phyloP scores from a whole-genome alignment of 371 early-diverging fungal genomes.

The Nematocida displodere region DNA sequence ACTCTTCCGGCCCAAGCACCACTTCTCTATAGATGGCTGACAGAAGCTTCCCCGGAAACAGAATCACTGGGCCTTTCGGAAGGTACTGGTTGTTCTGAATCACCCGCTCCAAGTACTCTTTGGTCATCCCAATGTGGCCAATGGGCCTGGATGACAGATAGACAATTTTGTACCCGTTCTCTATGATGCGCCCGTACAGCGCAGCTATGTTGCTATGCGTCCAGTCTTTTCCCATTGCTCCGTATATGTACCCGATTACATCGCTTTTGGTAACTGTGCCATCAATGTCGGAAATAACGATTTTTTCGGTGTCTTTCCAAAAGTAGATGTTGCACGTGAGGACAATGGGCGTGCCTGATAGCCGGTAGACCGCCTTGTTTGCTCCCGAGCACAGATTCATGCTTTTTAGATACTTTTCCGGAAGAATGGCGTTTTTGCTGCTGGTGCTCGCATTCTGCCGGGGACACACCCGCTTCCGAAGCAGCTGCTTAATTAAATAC shows the following conservation, averaged over 20 bases:
- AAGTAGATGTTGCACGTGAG: slow-evolving; percentile 75
- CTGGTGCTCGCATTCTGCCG: slow-evolving; percentile 37
- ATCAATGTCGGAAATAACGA: slow-evolving; percentile 95
- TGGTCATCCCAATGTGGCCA: slow-evolving; percentile 79
- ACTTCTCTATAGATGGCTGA: slow-evolving; percentile 76
- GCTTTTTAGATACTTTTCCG: slow-evolving; percentile 46
- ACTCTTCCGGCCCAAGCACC: slow-evolving; percentile 85
- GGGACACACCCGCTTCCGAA: slow-evolving; percentile 61
- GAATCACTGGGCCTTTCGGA: slow-evolving; percentile 89
- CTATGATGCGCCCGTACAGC: slow-evolving; percentile 80
- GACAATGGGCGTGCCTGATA: slow-evolving; percentile 68
- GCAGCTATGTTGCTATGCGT: slow-evolving; percentile 90
- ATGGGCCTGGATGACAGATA: slow-evolving; percentile 91
- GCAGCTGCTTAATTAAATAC: slow-evolving; percentile 59
- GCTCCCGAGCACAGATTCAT: slow-evolving; percentile 75
- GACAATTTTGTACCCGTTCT: slow-evolving; percentile 87
- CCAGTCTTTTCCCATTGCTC: slow-evolving; percentile 95
- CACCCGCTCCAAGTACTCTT: slow-evolving; percentile 79
- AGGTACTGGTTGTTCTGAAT: slow-evolving; percentile 77
- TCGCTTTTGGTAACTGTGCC: slow-evolving; percentile 96
- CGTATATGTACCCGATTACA: slow-evolving; percentile 86
- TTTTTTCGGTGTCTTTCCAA: slow-evolving; percentile 75
- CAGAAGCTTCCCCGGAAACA: slow-evolving; percentile 88
- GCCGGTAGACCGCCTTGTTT: slow-evolving; percentile 80
- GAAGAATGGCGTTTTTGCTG: slow-evolving; percentile 65